Base-by-base conservation (phyloP, 2,329 filamentous ascomycete genomes). In the Eutypella sp. region DNA sequence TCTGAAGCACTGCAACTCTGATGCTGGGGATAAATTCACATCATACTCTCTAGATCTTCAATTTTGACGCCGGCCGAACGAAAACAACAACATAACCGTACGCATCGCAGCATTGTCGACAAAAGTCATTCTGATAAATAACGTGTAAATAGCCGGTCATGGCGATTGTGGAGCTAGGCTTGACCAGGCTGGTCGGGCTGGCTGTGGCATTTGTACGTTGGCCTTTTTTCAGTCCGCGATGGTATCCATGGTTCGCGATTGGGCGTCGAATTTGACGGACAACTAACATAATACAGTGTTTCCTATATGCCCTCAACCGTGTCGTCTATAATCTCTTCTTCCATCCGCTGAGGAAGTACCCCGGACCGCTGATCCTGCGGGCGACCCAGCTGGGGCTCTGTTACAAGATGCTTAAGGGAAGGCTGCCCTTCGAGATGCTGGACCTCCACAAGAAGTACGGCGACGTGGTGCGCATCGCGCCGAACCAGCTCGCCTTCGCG, bases 401-500 rank as follows among this genome's bases (percentile, higher is more conserved):
- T 15, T 18, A 46, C 13, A 36, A 31, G n/a, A 33, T 48, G n/a
- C 9, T 47, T 11, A 33, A 34, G 8, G 57, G 57, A 15, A 52
- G 45, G 8, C 23, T 54, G 20, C 40, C 46, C 4, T 37, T 48
- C 10, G 44, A 52, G 15, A 49, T 56, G 43, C 46, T 27, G 41
- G 45, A 56, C 2, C 48, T 67, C 23, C 64, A 67, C 45, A 46
- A 50, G 4, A 55, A 61, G 43, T 69, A 68, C 44, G 70, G 70
- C 8, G 57, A 59, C 1, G 55, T 72, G 5, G 67, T 73, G 4
- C 65, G 70, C 2, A 53, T 69, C 36, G 56, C 58, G 3, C 69
- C 70, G 0, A 58, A 67, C 42, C 67, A 72, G 47, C 58, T 73
- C 7, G 65, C 66, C 4, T 72, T 64, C 45, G 57, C 57, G 22